Conservation (phyloP, 805 yeast species). For the Monosporozyma siamensis region DNA sequence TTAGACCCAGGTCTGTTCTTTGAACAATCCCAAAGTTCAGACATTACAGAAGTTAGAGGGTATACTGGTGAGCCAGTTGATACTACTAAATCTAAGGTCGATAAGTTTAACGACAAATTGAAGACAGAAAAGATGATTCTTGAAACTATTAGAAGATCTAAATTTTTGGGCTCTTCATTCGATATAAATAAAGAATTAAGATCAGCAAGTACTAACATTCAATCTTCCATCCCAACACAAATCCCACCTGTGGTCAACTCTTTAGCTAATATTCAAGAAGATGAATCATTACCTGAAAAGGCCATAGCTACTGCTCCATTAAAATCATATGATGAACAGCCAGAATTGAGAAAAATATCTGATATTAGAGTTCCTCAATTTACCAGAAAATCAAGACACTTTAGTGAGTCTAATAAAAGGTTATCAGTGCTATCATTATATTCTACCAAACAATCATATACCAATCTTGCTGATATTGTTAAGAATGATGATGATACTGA, state of each 20-base stretch:
- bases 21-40: no score
- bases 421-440: constrained; percentile 63
- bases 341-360: constrained; percentile 44
- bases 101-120: constrained; percentile 15
- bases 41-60: no score
- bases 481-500: constrained; percentile 17
- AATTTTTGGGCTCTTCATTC: constrained; percentile 35
- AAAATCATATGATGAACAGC: constrained; percentile 9
- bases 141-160: constrained; percentile 38
- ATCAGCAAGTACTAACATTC: constrained; percentile 10
- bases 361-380: constrained; percentile 64
- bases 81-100: neutral
- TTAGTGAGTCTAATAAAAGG: constrained; percentile 55
- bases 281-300: constrained; percentile 21
- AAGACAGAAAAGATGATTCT: constrained; percentile 28
- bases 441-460: constrained; percentile 57
- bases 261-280: neutral
- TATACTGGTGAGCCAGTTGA: no score
- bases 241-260: neutral
- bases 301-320: constrained; percentile 21
- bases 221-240: neutral
- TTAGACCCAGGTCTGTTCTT: constrained; percentile 35
- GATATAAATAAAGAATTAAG: constrained; percentile 29
- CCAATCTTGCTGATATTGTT: constrained; percentile 43
- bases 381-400: constrained; percentile 55